Evolutionary conservation across 257 asterid genomes (phyloP).

Genomic region (Buddleja alternifolia): DNA sequence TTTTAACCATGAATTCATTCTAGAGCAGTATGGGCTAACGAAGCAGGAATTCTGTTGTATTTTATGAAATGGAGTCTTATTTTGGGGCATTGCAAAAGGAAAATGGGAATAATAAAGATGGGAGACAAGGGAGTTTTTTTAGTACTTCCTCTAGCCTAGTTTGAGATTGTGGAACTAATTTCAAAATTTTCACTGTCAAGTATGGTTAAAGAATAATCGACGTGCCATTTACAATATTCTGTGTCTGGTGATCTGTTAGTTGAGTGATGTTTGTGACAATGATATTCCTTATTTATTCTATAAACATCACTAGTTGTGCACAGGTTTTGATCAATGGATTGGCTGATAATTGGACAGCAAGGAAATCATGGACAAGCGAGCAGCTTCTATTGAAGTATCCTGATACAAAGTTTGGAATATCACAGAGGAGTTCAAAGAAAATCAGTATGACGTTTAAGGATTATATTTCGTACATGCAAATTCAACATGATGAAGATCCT

Average conservation of each 20-base stretch:
- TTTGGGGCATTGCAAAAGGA: background rate
- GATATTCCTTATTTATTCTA: constrained; percentile 20
- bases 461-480: constrained; percentile 71
- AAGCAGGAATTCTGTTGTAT: background rate
- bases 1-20: too few species aligned
- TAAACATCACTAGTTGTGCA: constrained; percentile 22
- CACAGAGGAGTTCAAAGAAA: constrained; percentile 82
- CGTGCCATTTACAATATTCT: constrained; percentile 5
- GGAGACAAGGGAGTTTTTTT: background rate
- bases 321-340: constrained; percentile 85
- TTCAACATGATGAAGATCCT: constrained; percentile 98
- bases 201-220: constrained; percentile 1
- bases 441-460: constrained; percentile 80
- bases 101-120: background rate
- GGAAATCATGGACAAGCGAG: constrained; percentile 77
- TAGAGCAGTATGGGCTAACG: too few species aligned
- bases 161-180: background rate
- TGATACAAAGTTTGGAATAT: constrained; percentile 71
- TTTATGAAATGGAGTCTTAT: background rate
- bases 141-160: background rate
- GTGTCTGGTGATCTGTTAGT: constrained; percentile 7
- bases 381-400: constrained; percentile 66
- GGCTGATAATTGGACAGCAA: constrained; percentile 91
- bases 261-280: constrained; percentile 23
- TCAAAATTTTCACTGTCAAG: background rate